A percentile compares a stretch with the other conserved stretches of the same genome.
These are phyloP conservation scores for Boletus mariae DNA, from an alignment of 1,284 basidiomycete species.

Conservation along the genomic window DNA sequence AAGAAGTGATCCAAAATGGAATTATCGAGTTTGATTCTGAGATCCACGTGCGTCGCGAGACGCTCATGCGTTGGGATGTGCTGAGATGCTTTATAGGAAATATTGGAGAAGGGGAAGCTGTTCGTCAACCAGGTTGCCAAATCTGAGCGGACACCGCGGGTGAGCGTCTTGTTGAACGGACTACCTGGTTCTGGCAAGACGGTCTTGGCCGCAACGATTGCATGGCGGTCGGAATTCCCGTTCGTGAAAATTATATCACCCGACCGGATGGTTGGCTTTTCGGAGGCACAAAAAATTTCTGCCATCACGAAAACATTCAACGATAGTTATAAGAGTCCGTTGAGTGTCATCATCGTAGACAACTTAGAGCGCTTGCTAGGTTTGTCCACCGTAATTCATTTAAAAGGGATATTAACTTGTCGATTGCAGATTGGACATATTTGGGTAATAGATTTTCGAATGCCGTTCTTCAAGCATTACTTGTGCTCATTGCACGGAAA, in stretches of 20 bases:
- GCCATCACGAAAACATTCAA: conserved; percentile 93
- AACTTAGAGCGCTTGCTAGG: conserved; percentile 87
- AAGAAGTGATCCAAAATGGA: conserved; percentile 93
- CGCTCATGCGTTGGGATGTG: not conserved
- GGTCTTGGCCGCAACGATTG: conserved; percentile 92
- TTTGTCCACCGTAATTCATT: conserved; percentile 34
- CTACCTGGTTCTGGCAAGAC: conserved; percentile 94
- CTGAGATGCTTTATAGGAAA: conserved; percentile 53
- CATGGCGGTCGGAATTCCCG: conserved; percentile 88
- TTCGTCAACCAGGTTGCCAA: conserved; percentile 95
- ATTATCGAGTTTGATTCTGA: conserved; percentile 86
- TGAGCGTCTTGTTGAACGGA: conserved; percentile 88
- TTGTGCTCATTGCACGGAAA: conserved; percentile 85
- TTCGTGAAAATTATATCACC: conserved; percentile 98
- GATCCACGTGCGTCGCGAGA: conserved; percentile 60
- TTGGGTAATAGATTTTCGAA: conserved; percentile 97
- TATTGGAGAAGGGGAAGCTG: conserved; percentile 86
- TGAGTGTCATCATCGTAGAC: conserved; percentile 97
- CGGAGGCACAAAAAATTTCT: conserved; percentile 87
- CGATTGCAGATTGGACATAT: conserved; percentile 85
- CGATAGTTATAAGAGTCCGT: conserved; percentile 96
- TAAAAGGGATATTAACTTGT: not conserved
- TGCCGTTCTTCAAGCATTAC: conserved; percentile 85
- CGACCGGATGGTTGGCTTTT: conserved; percentile 95
- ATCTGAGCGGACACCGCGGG: conserved; percentile 87